A percentile compares a stretch with the other conserved stretches of the same genome.
phyloP scores from a whole-genome alignment of 495 filamentous ascomycete genomes.

The Talaromyces wortmannii region DNA sequence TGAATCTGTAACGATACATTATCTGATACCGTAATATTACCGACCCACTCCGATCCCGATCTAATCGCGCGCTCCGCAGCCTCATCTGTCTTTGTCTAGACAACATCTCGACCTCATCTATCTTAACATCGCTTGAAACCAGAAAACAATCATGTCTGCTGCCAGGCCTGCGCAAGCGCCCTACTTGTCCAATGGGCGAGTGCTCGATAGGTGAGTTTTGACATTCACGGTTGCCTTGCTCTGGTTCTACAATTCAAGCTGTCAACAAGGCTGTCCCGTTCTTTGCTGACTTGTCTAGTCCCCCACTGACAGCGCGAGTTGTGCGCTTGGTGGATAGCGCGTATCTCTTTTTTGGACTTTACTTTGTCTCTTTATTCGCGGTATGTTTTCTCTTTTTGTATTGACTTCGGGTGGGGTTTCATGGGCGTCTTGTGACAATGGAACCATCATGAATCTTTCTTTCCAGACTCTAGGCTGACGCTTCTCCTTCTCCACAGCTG shows the following conservation, averaged over 20 bases:
- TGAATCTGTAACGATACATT: too few species aligned
- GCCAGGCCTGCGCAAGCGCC: slow-evolving; percentile 11
- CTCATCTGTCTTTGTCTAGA: background rate
- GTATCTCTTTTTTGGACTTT: slow-evolving; percentile 37
- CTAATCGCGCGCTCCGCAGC: background rate
- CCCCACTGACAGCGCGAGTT: slow-evolving; percentile 36
- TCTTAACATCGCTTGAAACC: slow-evolving; percentile 9
- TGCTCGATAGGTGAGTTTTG: slow-evolving; percentile 21
- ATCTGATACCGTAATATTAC: too few species aligned
- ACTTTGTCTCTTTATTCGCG: slow-evolving; percentile 35
- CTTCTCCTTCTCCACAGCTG: slow-evolving; percentile 21
- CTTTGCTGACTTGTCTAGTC: slow-evolving; percentile 15
- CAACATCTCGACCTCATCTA: slow-evolving; percentile 9
- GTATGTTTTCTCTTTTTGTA: slow-evolving; percentile 15
- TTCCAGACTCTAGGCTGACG: slow-evolving; percentile 9
- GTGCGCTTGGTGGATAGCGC: slow-evolving; percentile 34
- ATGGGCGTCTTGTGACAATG: background rate
- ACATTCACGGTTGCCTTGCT: background rate
- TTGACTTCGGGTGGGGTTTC: too few species aligned
- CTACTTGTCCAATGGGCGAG: slow-evolving; percentile 33
- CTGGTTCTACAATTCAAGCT: background rate
- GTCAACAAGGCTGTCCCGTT: background rate
- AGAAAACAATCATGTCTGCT: slow-evolving; percentile 20
- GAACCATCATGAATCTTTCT: background rate
- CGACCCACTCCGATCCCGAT: too few species aligned